Evolutionary conservation across 1,284 basidiomycete genomes (phyloP).

Genomic region (Boletus subluridellus): DNA sequence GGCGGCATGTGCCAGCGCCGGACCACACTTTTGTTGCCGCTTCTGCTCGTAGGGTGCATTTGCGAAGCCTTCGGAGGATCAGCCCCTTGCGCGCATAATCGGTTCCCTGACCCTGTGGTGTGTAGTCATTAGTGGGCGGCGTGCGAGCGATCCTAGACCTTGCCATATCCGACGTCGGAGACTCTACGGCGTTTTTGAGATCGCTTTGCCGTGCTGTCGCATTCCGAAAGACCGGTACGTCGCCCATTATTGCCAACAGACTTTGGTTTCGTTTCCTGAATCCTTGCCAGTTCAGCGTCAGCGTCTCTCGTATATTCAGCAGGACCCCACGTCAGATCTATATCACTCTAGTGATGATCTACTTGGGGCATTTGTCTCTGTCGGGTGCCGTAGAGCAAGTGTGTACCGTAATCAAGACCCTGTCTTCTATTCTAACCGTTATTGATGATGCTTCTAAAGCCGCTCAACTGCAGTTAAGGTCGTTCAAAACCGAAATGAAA

Average conservation of each 20-base stretch:
- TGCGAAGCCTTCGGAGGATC: neutral
- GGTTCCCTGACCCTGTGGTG: neutral
- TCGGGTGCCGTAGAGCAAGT: neutral
- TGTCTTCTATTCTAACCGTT: neutral
- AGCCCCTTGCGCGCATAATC: neutral
- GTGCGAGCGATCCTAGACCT: neutral
- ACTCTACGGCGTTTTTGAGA: neutral
- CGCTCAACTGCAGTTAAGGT: neutral
- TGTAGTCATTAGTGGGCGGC: no score
- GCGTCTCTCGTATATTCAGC: neutral
- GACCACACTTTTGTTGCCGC: no score
- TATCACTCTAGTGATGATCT: no score
- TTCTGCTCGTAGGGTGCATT: neutral
- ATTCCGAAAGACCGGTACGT: neutral
- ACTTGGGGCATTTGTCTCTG: neutral
- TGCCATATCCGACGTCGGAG: neutral
- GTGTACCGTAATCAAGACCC: neutral
- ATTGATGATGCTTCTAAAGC: neutral
- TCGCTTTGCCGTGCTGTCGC: neutral
- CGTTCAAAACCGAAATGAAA: neutral
- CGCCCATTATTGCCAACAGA: neutral
- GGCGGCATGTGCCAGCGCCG: no score
- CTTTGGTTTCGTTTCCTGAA: neutral
- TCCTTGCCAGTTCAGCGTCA: neutral
- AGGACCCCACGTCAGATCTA: no score